phyloP scores from a whole-genome alignment of 441 rosid genomes.

The Gossypium davidsonii region DNA sequence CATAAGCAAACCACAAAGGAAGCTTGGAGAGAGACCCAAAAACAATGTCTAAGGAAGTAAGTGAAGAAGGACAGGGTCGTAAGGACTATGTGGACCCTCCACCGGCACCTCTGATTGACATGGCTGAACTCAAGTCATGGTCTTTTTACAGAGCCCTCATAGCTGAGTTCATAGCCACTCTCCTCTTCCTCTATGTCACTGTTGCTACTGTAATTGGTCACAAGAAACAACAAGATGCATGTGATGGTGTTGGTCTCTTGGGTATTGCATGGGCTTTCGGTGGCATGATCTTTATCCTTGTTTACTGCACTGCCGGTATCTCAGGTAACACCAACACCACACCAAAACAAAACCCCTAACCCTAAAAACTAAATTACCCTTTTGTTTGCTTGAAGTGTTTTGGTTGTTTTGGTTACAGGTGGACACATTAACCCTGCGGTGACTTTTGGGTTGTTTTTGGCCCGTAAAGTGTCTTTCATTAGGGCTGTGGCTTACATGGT shows the following conservation, averaged over 20 bases:
- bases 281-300: constrained; percentile 77
- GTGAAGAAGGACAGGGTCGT: constrained; percentile 26
- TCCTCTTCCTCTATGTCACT: constrained; percentile 65
- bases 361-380: too few species aligned
- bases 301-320: constrained; percentile 87
- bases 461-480: constrained; percentile 59
- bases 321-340: constrained; percentile 22
- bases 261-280: constrained; percentile 94
- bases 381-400: background rate
- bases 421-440: constrained; percentile 97
- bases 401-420: constrained; percentile 29
- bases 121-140: constrained; percentile 60
- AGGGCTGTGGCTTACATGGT: constrained; percentile 73
- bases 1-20: background rate
- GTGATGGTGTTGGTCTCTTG: constrained; percentile 66
- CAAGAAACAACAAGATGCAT: constrained; percentile 44
- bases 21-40: too few species aligned
- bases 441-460: constrained; percentile 67
- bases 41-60: constrained; percentile 31
- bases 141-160: constrained; percentile 78
- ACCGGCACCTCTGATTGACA: constrained; percentile 58
- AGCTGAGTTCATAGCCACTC: constrained; percentile 79
- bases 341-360: background rate
- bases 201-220: constrained; percentile 71
- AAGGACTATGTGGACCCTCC: constrained; percentile 85